Percentiles rank a stretch among this genome's conserved stretches.
Conservation (phyloP, 1,139 yeast species). For the Yamadazyma dushanensis region DNA sequence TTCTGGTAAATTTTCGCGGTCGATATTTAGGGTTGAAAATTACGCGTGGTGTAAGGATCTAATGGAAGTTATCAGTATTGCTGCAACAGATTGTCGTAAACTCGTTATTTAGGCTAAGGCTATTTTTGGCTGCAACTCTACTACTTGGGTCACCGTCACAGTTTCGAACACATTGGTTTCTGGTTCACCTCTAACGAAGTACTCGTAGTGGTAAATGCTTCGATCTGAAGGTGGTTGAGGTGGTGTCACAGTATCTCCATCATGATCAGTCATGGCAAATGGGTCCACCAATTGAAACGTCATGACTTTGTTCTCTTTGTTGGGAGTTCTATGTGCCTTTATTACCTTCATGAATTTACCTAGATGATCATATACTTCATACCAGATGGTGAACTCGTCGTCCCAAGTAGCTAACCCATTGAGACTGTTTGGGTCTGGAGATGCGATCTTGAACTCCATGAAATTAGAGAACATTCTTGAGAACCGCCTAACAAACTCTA, state of each 20-base stretch:
- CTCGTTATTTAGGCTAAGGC: too few species aligned
- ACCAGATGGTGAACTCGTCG: conserved; percentile 38
- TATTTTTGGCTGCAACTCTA: too few species aligned
- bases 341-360: conserved; percentile 31
- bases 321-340: conserved; percentile 27
- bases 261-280: conserved; percentile 29
- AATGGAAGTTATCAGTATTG: too few species aligned
- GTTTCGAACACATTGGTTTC: too few species aligned
- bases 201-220: conserved; percentile 11
- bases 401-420: conserved; percentile 25
- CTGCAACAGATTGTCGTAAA: too few species aligned
- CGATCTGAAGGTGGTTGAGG: conserved; percentile 23
- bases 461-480: conserved; percentile 22
- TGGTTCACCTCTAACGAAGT: conserved; percentile 2
- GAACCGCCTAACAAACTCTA: conserved; percentile 21
- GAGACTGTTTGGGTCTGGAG: conserved; percentile 23
- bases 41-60: too few species aligned
- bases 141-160: background rate
- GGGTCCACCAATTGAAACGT: conserved; percentile 32
- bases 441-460: conserved; percentile 26
- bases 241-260: conserved; percentile 26
- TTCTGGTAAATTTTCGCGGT: background rate
- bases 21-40: conserved; percentile 2
- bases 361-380: conserved; percentile 34
- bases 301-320: conserved; percentile 14